phyloP scores from a whole-genome alignment of 2,329 filamentous ascomycete species.

The Neofusicoccum umdonicola region DNA sequence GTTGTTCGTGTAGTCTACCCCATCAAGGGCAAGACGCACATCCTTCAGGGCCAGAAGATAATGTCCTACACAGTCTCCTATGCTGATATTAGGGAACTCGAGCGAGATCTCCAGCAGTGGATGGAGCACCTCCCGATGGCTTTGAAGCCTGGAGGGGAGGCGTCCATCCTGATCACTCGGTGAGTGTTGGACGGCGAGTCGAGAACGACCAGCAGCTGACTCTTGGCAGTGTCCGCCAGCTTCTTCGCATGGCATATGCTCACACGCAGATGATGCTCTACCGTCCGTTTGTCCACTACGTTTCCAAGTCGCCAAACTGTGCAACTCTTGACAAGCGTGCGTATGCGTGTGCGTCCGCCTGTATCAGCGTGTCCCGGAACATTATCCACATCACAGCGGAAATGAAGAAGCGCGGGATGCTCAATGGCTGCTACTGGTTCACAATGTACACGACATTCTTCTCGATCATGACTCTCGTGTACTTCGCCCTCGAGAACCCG shows the following conservation, averaged over 20 bases:
- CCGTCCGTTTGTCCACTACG: constrained; percentile 79
- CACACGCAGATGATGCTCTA: constrained; percentile 83
- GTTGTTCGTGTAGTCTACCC: constrained; percentile 65
- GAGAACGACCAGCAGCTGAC: not conserved
- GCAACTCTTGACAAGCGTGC: constrained; percentile 68
- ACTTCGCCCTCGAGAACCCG: constrained; percentile 77
- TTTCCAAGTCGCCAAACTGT: constrained; percentile 58
- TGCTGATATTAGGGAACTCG: constrained; percentile 62
- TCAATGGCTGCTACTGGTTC: constrained; percentile 86
- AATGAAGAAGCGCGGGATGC: constrained; percentile 69
- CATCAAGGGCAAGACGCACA: constrained; percentile 47
- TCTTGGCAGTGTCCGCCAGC: constrained; percentile 60
- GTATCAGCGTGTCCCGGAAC: constrained; percentile 65
- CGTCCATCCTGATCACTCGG: constrained; percentile 71
- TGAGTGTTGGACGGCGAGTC: constrained; percentile 43
- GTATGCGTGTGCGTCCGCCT: constrained; percentile 70
- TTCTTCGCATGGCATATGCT: constrained; percentile 75
- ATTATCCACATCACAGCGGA: constrained; percentile 78
- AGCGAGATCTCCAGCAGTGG: constrained; percentile 62
- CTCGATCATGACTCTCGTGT: constrained; percentile 73
- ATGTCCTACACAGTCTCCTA: constrained; percentile 63
- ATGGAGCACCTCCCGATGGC: constrained; percentile 68
- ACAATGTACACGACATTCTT: constrained; percentile 83
- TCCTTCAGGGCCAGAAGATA: constrained; percentile 29
- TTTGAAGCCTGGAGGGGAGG: constrained; percentile 77